phyloP scores from a whole-genome alignment of 2,329 filamentous ascomycete genomes.

The Ambrosiella xylebori region DNA sequence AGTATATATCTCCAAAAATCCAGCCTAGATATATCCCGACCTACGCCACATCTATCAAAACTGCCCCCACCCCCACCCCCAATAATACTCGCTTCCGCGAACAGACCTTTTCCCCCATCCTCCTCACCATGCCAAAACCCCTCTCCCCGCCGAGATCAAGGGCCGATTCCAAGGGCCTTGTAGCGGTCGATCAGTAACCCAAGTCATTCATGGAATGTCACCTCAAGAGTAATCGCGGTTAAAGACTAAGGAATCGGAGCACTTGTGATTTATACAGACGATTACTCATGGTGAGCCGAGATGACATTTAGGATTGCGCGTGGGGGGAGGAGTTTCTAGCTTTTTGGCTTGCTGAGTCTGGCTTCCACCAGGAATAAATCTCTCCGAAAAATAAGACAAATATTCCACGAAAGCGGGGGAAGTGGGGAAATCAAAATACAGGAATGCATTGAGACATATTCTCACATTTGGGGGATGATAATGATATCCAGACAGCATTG shows the following conservation, averaged over 20 bases:
- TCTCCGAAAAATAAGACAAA: no score
- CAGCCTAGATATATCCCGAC: not conserved
- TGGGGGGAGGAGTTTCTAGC: no score
- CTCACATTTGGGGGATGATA: no score
- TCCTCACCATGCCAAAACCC: not conserved
- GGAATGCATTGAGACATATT: no score
- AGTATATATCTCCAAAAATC: not conserved
- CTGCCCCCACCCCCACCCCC: not conserved
- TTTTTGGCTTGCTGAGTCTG: no score
- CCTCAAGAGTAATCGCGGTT: not conserved
- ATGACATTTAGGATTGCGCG: no score
- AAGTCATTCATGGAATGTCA: not conserved
- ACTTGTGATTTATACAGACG: not conserved
- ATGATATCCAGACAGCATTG: no score
- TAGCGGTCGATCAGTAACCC: not conserved
- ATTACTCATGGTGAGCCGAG: no score
- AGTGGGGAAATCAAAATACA: no score
- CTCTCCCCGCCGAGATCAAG: not conserved
- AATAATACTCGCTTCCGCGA: not conserved
- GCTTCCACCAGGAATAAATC: no score
- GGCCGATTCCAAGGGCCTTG: not conserved
- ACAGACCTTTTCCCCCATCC: not conserved
- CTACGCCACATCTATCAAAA: not conserved
- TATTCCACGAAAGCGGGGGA: no score
- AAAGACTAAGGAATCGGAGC: not conserved